These are phyloP conservation scores for Trametes versicolor DNA, from an alignment of 1,284 basidiomycete species.

Conservation along the genomic window DNA sequence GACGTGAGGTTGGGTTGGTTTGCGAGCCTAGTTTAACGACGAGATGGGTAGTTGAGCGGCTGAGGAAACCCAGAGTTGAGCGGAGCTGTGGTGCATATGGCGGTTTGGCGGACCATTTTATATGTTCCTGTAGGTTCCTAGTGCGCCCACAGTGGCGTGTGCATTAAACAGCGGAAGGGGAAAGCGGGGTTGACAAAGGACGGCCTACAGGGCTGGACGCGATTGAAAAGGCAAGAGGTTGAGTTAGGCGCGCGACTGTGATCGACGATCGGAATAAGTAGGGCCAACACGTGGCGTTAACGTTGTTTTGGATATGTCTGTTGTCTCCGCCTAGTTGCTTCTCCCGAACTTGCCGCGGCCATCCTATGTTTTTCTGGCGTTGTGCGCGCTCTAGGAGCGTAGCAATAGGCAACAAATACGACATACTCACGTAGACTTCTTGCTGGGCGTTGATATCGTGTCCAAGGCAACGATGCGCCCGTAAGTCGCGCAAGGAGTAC, in stretches of 20 bases:
- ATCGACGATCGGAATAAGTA: constrained; percentile 18
- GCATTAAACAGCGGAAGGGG: neutral
- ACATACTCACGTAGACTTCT: too few relatives aligned
- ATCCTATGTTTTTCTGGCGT: neutral
- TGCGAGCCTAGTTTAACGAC: neutral
- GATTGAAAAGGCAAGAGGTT: neutral
- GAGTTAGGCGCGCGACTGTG: constrained; percentile 10
- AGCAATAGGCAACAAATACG: neutral
- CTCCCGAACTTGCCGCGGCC: neutral
- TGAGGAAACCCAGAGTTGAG: too few relatives aligned
- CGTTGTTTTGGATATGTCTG: constrained; percentile 13
- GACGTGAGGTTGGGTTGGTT: too few relatives aligned
- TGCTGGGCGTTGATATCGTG: too few relatives aligned
- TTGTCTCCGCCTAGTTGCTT: neutral
- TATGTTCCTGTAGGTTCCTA: neutral
- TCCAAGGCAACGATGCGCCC: too few relatives aligned
- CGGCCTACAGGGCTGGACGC: neutral
- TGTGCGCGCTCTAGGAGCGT: neutral
- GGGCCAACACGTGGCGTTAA: constrained; percentile 14
- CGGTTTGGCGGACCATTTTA: constrained; percentile 10
- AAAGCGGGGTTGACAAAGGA: neutral
- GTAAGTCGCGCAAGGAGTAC: too few relatives aligned
- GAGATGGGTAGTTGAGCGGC: neutral
- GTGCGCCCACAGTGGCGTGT: neutral
- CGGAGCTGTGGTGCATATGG: neutral